Evolutionary conservation across 768 basidiomycete species (phyloP).

Genomic region (Psilocybe sp.): DNA sequence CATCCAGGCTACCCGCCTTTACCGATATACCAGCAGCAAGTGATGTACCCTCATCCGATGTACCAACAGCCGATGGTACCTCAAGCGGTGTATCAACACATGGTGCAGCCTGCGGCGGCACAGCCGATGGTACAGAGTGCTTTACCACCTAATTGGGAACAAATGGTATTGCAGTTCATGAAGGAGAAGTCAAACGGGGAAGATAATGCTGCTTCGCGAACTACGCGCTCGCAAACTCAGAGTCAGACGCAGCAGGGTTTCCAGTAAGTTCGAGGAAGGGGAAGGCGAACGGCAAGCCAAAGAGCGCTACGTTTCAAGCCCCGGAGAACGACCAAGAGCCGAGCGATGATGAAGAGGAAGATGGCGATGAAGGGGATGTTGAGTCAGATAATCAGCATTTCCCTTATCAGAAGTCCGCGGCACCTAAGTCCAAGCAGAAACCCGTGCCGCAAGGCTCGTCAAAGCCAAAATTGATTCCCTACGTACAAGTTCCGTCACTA

Average conservation of each 20-base stretch:
- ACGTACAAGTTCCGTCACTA: background rate
- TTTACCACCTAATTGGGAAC: background rate
- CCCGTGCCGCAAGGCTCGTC: background rate
- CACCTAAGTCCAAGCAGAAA: background rate
- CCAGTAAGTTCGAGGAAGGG: background rate
- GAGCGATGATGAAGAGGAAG: background rate
- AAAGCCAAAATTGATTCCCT: too few relatives aligned
- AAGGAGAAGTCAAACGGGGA: background rate
- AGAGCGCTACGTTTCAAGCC: background rate
- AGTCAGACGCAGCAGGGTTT: background rate
- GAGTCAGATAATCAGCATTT: background rate
- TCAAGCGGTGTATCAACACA: too few relatives aligned
- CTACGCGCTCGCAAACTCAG: background rate
- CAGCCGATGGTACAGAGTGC: too few relatives aligned
- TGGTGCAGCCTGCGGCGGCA: too few relatives aligned
- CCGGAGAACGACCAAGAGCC: background rate
- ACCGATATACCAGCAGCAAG: too few relatives aligned
- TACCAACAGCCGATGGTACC: too few relatives aligned
- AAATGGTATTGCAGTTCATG: background rate
- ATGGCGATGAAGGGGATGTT: background rate
- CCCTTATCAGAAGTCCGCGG: background rate
- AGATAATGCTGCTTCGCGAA: background rate
- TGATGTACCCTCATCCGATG: too few relatives aligned
- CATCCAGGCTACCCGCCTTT: too few relatives aligned
- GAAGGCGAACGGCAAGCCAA: background rate